These are phyloP conservation scores for Umbilicus rupestris DNA, from an alignment of 164 flowering plant species.

Conservation along the genomic window DNA sequence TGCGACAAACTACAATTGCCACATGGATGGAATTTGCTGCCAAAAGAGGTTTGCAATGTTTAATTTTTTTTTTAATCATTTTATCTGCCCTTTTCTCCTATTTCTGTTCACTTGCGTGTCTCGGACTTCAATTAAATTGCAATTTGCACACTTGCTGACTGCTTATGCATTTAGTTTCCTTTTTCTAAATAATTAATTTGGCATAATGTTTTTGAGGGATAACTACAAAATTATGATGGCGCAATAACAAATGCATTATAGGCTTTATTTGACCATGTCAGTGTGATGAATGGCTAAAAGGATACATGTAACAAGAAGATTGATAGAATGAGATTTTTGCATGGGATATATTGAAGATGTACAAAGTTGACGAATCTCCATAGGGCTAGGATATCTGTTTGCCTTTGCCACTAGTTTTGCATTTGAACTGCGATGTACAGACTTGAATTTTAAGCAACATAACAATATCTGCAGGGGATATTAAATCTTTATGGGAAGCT, in stretches of 20 bases:
- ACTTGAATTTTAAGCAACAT: not conserved
- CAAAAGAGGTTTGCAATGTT: slow-evolving; percentile 38
- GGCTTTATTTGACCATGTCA: not conserved
- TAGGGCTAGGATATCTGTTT: not conserved
- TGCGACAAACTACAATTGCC: slow-evolving; percentile 55
- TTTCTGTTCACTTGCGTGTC: not conserved
- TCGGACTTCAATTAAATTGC: not conserved
- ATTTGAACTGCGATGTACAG: not conserved
- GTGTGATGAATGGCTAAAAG: not conserved
- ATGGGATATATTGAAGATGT: too few species aligned
- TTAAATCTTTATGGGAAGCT: slow-evolving; percentile 60
- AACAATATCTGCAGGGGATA: slow-evolving; percentile 42
- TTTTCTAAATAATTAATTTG: too few species aligned
- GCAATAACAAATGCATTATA: not conserved
- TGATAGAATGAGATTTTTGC: too few species aligned
- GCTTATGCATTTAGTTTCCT: not conserved
- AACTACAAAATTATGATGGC: not conserved
- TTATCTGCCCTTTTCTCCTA: not conserved
- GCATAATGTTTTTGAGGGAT: not conserved
- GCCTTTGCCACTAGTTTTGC: not conserved
- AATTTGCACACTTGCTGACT: not conserved
- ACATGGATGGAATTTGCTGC: slow-evolving; percentile 89
- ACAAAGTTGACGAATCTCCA: not conserved
- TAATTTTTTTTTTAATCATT: not conserved
- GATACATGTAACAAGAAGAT: not conserved